Evolutionary conservation across 2,329 filamentous ascomycete species (phyloP).

Genomic region (Acarospora socialis): DNA sequence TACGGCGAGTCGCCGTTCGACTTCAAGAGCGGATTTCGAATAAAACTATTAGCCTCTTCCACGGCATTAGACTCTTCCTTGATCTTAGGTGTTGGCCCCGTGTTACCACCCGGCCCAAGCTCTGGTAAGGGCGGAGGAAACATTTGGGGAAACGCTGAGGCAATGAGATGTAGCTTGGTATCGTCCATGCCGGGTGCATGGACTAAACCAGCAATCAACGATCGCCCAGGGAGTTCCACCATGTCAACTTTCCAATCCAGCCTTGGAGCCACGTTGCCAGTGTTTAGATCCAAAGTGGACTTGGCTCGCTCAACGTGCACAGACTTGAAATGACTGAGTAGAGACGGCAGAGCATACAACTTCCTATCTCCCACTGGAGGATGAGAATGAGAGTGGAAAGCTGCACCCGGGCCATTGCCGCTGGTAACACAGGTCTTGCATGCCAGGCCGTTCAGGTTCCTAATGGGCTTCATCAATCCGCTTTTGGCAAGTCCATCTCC

Average conservation of each 20-base stretch:
- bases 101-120: slow-evolving; percentile 15
- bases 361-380: slow-evolving; percentile 12
- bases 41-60: no score
- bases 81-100: slow-evolving; percentile 21
- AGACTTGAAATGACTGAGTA: slow-evolving; percentile 27
- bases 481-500: slow-evolving; percentile 43
- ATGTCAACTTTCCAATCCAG: slow-evolving; percentile 47
- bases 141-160: slow-evolving; percentile 35
- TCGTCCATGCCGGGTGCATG: slow-evolving; percentile 43
- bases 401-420: slow-evolving; percentile 7
- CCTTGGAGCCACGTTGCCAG: slow-evolving; percentile 16
- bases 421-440: slow-evolving; percentile 38
- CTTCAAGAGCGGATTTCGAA: no score
- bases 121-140: slow-evolving; percentile 18
- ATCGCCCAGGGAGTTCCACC: slow-evolving; percentile 43
- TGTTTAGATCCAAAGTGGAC: slow-evolving; percentile 11
- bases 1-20: no score
- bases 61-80: no score
- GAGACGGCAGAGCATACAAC: slow-evolving; percentile 19
- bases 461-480: slow-evolving; percentile 42
- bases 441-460: slow-evolving; percentile 38
- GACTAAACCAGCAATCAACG: slow-evolving; percentile 34
- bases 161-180: slow-evolving; percentile 37
- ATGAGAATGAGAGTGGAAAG: slow-evolving; percentile 11
- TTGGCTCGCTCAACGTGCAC: slow-evolving; percentile 21